Percentiles rank a stretch among this genome's conserved stretches.
Conservation (phyloP, 805 yeast species). For the Danielia reshetovae region DNA sequence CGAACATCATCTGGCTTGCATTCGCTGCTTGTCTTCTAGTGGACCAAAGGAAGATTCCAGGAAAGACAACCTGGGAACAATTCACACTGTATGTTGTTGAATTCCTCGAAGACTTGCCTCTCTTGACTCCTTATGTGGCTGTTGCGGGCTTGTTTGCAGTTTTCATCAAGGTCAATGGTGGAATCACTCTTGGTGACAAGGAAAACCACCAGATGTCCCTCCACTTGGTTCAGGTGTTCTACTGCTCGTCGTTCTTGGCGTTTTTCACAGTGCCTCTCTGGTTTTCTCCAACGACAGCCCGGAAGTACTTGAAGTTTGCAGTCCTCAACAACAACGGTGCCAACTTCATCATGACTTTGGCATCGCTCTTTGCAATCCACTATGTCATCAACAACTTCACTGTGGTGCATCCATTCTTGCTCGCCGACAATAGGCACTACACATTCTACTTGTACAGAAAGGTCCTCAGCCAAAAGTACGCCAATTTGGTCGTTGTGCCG, state of each 20-base stretch:
- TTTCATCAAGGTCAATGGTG: slow-evolving; percentile 68
- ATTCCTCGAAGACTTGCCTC: slow-evolving; percentile 15
- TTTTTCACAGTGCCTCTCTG: slow-evolving; percentile 75
- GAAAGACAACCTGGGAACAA: too few relatives aligned
- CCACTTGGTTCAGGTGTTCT: slow-evolving; percentile 79
- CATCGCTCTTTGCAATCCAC: slow-evolving; percentile 30
- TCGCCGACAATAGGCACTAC: slow-evolving; percentile 93
- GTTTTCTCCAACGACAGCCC: slow-evolving; percentile 44
- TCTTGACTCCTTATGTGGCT: slow-evolving; percentile 46
- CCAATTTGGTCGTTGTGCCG: slow-evolving; percentile 53
- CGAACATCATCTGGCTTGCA: slow-evolving; percentile 83
- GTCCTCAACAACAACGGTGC: slow-evolving; percentile 19
- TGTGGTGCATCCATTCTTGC: slow-evolving; percentile 79
- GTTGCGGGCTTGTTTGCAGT: slow-evolving; percentile 51
- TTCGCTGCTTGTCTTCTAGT: slow-evolving; percentile 54
- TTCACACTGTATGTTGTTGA: too few relatives aligned
- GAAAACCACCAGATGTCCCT: slow-evolving; percentile 70
- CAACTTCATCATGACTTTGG: slow-evolving; percentile 14
- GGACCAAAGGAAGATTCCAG: slow-evolving; percentile 36
- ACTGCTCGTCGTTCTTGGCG: slow-evolving; percentile 62
- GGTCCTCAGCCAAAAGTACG: slow-evolving; percentile 48
- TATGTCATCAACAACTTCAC: slow-evolving; percentile 57
- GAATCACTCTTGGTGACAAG: slow-evolving; percentile 90
- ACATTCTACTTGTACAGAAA: slow-evolving; percentile 81
- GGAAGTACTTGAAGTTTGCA: slow-evolving; percentile 33